Evolutionary conservation across 306 rosid species (phyloP), one percentile per base, ranked within the genome.

Genomic region (Prunus kanzakura): DNA sequence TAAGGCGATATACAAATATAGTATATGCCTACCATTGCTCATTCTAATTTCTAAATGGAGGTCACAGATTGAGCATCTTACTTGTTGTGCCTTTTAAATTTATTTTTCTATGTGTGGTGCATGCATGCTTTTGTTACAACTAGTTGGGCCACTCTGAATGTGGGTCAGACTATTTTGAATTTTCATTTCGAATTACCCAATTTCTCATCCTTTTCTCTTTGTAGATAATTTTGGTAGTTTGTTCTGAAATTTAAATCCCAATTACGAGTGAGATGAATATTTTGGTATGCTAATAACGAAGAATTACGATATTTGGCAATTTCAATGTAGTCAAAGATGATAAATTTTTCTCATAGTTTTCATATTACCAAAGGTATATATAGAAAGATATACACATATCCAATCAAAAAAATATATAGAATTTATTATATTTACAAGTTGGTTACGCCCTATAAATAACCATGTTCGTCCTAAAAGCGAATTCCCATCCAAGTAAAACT

Each of bases 371-470:
- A 4, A 50, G 79, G 49, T 11, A 64, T 64, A 51, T 51, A 64
- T 51, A 25, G 72, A 50, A 64, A 63, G 11, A 62, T 49, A 32
- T 75, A 63, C 14, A 51, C 35, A 71, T 15, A 15, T 13, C 64
- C 64, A 16, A 41, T 51, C 1, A 14, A 13, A 50, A 64, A 27
- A 51, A 13, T 30, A 7, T n/a, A 35, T 6, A 55, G 38, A 20
- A 50, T 63, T 62, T 14, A 47, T n/a, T 32, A 51, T 45, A 65
- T 66, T 74, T 29, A 2, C 14, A 32, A 46, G 52, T 64, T 64
- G 72, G 72, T 45, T 73, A 29, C 27, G 38, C 72, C 72, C 79
- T 35, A 64, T 75, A 75, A 75, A 64, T 25, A 4, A 2, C 14
- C 35, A 29, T 11, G 12, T 52, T 32, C 62, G 25, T 62, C 72